Evolutionary conservation across 1,139 yeast species (phyloP), one percentile per base, ranked within the genome.

Genomic region (Yamadazyma trypodendri): DNA sequence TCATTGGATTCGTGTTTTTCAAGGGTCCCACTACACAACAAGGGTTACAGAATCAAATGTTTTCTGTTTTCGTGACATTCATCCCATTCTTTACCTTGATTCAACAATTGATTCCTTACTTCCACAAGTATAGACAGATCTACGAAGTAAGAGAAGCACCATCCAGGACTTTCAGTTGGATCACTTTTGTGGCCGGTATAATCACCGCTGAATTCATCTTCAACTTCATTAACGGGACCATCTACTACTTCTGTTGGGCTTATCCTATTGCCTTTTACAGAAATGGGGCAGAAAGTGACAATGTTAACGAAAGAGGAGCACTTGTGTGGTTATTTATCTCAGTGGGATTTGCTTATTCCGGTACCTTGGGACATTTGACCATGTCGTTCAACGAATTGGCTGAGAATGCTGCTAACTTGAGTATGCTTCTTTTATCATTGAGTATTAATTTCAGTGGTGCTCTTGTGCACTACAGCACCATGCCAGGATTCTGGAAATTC

Each of bases 121-220:
- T 72, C 55, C 81, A 82, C 34, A 59, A 64, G 34, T 94, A 84
- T 59, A 78, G 96, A 62, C 79, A 79, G 48, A 66, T 88, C 34
- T 88, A 85, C 57, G 95, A 87, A 58, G 89, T 82, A 11, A 78
- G 95, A 56, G 96, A 88, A 60, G 78, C 95, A 28, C 95, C 95
- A 15, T 72, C 78, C 0, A 70, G 69, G 49, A 69, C 79, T 3
- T 74, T 69, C 51, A 54, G 68, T 43, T 74, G 79, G 79, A 47
- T 60, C 38, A 67, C 75, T 1, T 74, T 74, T 42, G 60, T 65
- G 30, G 32, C 55, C 28, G 66, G 58, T 31, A 68, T 63, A 40
- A 50, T 64, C 36, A 54, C 67, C 7, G 55, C 64, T 5, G 72
- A 65, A 46, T 46, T 65, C 32, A 66, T 70, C 12, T 61, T 50